Evolutionary conservation across 148 eudicot genomes (phyloP), one percentile per base, ranked within the genome.

Genomic region (Cornus controversa): DNA sequence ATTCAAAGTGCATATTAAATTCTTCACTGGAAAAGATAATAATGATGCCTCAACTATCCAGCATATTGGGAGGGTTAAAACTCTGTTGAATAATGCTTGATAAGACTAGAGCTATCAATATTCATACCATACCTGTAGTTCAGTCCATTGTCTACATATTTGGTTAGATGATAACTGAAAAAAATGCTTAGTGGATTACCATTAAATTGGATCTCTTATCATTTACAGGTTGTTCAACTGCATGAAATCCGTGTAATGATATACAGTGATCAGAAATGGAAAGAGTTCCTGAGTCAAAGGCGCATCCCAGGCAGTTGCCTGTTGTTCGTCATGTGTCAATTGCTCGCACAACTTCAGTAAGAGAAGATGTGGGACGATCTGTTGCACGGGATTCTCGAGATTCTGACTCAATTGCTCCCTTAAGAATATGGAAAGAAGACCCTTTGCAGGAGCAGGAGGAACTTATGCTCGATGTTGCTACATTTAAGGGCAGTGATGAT

Each of bases 361-460:
- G 79, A 80, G 90, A 86, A 40, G 89, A 81, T 47, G 27, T 81
- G 60, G 75, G 74, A 72, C 86, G 78, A 29, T 83, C 84, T 47
- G 77, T 73, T 69, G 81, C 62, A 25, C 80, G 80, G 68, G 79
- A 69, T 5, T 69, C 75, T 6, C 81, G 81, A 31, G 86, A 86
- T 45, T 69, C 83, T 16, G 89, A 87, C 64, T 80, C 79, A 60
- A 86, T 86, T 9, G 81, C 79, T 40, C 86, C 91, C 69, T 77
- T 78, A 36, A 78, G 80, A 76, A 73, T 83, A 57, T 87, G 90
- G 89, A 87, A 85, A 80, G 90, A 94, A 74, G 80, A 76, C 74
- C 78, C 81, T n/a, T 47, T 83, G 22, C 80, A 80, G 66, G 91
- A 90, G 60, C 83, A 79, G 1, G 91, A 89, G 57, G 98, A 87